phyloP scores from a whole-genome alignment of 306 rosid genomes.

The Vigna radiata region DNA sequence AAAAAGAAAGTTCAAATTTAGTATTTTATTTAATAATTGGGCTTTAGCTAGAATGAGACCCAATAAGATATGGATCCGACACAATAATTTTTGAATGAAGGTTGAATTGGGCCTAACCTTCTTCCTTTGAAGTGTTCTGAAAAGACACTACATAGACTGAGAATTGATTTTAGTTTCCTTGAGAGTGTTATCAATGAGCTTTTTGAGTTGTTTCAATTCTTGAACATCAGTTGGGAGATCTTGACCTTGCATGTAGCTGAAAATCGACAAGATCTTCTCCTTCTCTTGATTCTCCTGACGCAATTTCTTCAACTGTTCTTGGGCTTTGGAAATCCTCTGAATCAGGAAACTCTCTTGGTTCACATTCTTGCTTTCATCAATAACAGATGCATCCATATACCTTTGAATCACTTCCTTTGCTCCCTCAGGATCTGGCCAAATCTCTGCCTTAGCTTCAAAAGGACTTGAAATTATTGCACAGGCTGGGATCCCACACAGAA shows the following conservation, averaged over 20 bases:
- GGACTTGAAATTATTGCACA: constrained; percentile 64
- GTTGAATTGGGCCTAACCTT: too few relatives aligned
- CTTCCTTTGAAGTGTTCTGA: not conserved
- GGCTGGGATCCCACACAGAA: constrained; percentile 63
- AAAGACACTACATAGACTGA: not conserved
- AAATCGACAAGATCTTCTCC: constrained; percentile 42
- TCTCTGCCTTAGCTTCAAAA: constrained; percentile 51
- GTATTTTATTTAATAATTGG: not conserved
- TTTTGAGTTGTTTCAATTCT: constrained; percentile 47
- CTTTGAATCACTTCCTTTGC: constrained; percentile 31
- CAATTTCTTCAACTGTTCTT: constrained; percentile 26
- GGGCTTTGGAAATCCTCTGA: constrained; percentile 42
- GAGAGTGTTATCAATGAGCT: constrained; percentile 43
- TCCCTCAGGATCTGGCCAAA: constrained; percentile 54
- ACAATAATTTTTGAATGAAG: too few relatives aligned
- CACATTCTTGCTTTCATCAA: constrained; percentile 44
- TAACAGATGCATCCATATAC: not conserved
- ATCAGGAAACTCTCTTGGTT: constrained; percentile 39
- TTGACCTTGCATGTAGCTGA: constrained; percentile 31
- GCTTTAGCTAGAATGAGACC: not conserved
- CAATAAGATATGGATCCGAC: not conserved
- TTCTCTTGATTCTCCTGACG: constrained; percentile 30
- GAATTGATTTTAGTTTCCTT: constrained; percentile 6
- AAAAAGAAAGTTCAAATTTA: too few relatives aligned
- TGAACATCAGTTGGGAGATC: constrained; percentile 28